Percentiles rank a stretch among this genome's conserved stretches.
phyloP scores from a whole-genome alignment of 1,139 yeast genomes.

The Nematodospora anomalae region DNA sequence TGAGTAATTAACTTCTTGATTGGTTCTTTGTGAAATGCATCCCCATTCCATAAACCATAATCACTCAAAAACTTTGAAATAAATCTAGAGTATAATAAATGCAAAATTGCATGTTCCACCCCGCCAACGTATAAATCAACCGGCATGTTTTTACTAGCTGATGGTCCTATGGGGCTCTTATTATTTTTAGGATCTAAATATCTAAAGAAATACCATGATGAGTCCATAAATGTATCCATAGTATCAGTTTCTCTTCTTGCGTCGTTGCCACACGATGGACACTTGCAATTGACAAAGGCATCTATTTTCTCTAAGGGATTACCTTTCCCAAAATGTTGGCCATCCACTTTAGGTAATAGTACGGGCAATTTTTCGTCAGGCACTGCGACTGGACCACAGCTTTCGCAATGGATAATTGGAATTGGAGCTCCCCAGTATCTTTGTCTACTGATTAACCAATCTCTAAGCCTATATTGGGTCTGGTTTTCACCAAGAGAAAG shows the following conservation, averaged over 20 bases:
- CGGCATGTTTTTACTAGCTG: constrained; percentile 64
- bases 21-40: constrained; percentile 65
- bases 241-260: constrained; percentile 95
- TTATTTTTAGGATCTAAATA: constrained; percentile 72
- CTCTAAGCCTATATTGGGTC: constrained; percentile 69
- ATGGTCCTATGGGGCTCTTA: constrained; percentile 49
- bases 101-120: constrained; percentile 93
- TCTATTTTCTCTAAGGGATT: constrained; percentile 69
- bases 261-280: constrained; percentile 70
- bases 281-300: constrained; percentile 69
- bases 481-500: constrained; percentile 45
- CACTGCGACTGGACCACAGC: constrained; percentile 88
- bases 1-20: constrained; percentile 79
- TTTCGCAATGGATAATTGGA: constrained; percentile 82
- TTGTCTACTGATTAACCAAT: constrained; percentile 93
- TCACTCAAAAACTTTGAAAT: constrained; percentile 73
- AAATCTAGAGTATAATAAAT: constrained; percentile 81
- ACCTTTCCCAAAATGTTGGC: constrained; percentile 50
- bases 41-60: constrained; percentile 53
- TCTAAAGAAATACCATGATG: constrained; percentile 94
- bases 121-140: constrained; percentile 94
- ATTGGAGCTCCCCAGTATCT: constrained; percentile 99
- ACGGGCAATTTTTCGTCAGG: constrained; percentile 88
- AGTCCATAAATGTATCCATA: constrained; percentile 97
- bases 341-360: constrained; percentile 57